A percentile compares a stretch with the other conserved stretches of the same genome.
Evolutionary conservation across 2,329 filamentous ascomycete species (phyloP).

Genomic region (Lachnellula hyalina): DNA sequence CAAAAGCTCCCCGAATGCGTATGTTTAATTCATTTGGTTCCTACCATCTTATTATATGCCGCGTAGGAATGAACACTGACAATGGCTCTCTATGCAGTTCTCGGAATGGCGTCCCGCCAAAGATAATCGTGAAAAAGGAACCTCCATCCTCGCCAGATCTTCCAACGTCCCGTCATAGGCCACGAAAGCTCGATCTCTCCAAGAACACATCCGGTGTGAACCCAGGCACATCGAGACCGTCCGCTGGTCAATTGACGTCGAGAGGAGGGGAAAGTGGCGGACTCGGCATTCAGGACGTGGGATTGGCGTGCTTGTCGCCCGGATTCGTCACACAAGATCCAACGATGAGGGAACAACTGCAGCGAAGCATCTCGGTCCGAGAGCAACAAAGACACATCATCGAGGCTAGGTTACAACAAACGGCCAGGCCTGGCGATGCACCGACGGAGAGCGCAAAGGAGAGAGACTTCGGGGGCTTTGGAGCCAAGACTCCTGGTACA

Average conservation of each 20-base stretch:
- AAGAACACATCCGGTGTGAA: constrained; percentile 49
- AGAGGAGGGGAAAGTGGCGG: constrained; percentile 57
- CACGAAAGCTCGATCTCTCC: constrained; percentile 72
- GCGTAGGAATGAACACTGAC: constrained; percentile 13
- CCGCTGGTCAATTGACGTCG: constrained; percentile 63
- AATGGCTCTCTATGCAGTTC: constrained; percentile 36
- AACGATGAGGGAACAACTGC: constrained; percentile 91
- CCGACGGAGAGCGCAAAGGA: constrained; percentile 52
- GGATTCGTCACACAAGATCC: constrained; percentile 96
- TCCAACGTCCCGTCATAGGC: constrained; percentile 66
- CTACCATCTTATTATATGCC: constrained; percentile 10
- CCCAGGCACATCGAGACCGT: constrained; percentile 61
- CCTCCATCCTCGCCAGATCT: constrained; percentile 83
- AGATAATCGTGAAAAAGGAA: constrained; percentile 96
- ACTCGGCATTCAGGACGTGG: constrained; percentile 83
- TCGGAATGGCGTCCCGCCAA: constrained; percentile 55
- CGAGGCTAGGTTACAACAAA: constrained; percentile 82
- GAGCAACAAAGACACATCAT: constrained; percentile 95
- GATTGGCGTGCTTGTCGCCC: constrained; percentile 87
- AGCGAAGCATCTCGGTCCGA: constrained; percentile 86
- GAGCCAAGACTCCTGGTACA: constrained; percentile 66
- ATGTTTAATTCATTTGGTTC: constrained; percentile 34
- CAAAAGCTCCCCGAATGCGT: constrained; percentile 58
- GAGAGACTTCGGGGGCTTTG: constrained; percentile 38
- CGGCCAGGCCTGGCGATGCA: constrained; percentile 72